Evolutionary conservation across 1,284 basidiomycete genomes (phyloP).

Genomic region (Puccinia coronata): DNA sequence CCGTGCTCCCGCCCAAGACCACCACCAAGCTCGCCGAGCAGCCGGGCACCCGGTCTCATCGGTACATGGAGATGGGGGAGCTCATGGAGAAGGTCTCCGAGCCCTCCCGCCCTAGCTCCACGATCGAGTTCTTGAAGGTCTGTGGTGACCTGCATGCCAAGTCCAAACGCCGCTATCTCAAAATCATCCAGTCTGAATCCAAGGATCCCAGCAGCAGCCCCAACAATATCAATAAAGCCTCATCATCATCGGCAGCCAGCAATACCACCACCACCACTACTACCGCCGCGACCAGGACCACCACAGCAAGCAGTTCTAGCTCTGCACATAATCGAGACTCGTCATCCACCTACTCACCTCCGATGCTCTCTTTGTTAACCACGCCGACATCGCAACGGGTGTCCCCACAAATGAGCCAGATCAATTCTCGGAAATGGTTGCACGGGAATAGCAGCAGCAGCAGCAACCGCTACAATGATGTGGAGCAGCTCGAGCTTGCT

Average conservation of each 20-base stretch:
- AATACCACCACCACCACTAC: constrained; percentile 62
- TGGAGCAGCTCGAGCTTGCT: background rate
- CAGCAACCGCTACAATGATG: too few relatives aligned
- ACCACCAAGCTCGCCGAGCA: background rate
- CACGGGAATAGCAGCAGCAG: background rate
- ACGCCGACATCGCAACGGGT: background rate
- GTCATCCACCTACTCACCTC: background rate
- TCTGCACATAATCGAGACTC: background rate
- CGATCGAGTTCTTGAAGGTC: constrained; percentile 42
- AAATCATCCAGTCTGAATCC: constrained; percentile 72
- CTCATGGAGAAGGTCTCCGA: too few relatives aligned
- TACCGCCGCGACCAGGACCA: background rate
- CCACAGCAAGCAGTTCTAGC: background rate
- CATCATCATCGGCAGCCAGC: constrained; percentile 78
- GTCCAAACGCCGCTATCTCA: constrained; percentile 79
- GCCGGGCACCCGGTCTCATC: background rate
- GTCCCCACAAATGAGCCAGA: background rate
- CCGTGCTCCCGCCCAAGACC: background rate
- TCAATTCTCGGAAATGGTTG: background rate
- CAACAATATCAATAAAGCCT: constrained; percentile 83
- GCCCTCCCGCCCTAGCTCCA: background rate
- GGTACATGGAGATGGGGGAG: background rate
- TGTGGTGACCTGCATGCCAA: constrained; percentile 65
- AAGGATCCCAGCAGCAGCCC: constrained; percentile 68
- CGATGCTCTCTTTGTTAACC: too few relatives aligned